Evolutionary conservation across 139 green algal species (phyloP), one percentile per base, ranked within the genome.

Genomic region (Trebouxia sp.): DNA sequence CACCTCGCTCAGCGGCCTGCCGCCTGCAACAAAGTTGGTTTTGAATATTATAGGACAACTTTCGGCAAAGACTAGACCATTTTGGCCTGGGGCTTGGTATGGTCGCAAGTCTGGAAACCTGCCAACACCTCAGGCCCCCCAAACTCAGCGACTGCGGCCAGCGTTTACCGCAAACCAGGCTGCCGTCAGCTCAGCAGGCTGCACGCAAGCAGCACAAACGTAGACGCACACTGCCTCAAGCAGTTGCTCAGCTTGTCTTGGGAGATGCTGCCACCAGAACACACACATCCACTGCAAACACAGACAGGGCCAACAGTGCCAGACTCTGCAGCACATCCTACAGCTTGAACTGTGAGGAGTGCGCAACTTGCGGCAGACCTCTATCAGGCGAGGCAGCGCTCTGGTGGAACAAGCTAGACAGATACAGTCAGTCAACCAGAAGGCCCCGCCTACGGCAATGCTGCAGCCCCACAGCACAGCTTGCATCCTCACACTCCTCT

Each of bases 301-400:
- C n/a, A n/a, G 62, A 72, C 62, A 72, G 62, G 20, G 14, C 62
- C 28, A 72, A 32, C 42, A 72, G 62, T 35, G 62, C 62, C 17
- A 72, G 35, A 17, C 32, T 28, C 32, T 72, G 62, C 62, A 72
- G 62, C 62, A 72, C 62, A 12, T 72, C 62, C 15, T 72, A 72
- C 15, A 45, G 32, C 14, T n/a, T 45, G 14, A 14, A 41, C 32
- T 72, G 32, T 30, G 62, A 72, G 62, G 62, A 72, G 9, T 72
- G 62, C 35, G 62, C 62, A 30, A 22, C 62, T 24, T 72, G 62
- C 43, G 62, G 62, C 0, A 45, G 62, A 72, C 62, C 62, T 72
- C 62, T 72, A 12, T 45, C 62, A 72, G 62, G 62, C 62, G 43
- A 72, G 28, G 62, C 62, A 2, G 26, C 43, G 15, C 32, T 41